Evolutionary conservation across 225 moss, liverwort and hornwort genomes (phyloP), one percentile per base, ranked within the genome.

Genomic region (Thuidium tamariscinum): DNA sequence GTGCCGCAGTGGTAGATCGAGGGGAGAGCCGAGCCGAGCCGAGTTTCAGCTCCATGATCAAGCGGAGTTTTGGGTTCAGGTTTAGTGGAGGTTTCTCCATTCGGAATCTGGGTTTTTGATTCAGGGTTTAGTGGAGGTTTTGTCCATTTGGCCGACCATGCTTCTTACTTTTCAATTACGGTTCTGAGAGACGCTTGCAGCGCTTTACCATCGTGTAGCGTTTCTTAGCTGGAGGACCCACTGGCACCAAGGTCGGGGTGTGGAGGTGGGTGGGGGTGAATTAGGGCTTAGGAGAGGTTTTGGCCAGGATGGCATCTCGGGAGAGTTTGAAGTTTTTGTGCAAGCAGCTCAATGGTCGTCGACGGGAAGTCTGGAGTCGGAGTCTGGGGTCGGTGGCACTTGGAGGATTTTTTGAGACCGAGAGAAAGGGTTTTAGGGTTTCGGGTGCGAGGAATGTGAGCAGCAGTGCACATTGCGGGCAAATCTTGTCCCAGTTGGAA

Each of bases 401-500:
- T 22, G 82, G 83, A 32, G 59, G 80, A 9, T 48, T 41, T 73
- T 34, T 60, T 1, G 82, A 87, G 39, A 32, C 74, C 52, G 76
- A 76, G 59, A 56, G 77, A 20, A 71, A 46, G 80, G 69, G 63
- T 68, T 83, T 86, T 69, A 76, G 74, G 90, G 57, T 77, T 37
- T 60, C 18, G 60, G 86, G 83, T 41, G 83, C 72, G 46, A 91
- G 96, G 74, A 83, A 19, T 85, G 91, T 97, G 72, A 88, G 82
- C 67, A 87, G 88, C 68, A 91, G 81, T 79, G 74, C 68, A 42
- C 84, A 87, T 79, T 84, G 85, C 78, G 72, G 59, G 34, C 94
- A 96, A 79, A 84, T 85, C 42, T 86, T 91, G 22, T 87, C 91
- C 20, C 90, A 94, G 82, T 82, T 94, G 89, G 94, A 96, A 89